phyloP scores from a whole-genome alignment of 768 basidiomycete genomes.

The Trametopsis cervina region DNA sequence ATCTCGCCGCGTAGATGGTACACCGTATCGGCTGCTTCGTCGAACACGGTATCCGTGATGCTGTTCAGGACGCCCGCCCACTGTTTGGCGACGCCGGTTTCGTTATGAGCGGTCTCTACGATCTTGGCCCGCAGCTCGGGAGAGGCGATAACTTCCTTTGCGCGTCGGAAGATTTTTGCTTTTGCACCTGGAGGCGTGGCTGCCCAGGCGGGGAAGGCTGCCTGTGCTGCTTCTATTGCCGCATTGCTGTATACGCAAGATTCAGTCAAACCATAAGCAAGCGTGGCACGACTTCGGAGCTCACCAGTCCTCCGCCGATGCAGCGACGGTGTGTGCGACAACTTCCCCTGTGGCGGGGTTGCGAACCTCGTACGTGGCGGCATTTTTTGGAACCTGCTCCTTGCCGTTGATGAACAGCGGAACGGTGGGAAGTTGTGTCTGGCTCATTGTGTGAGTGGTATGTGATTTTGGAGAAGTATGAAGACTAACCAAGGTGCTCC shows the following conservation, averaged over 20 bases:
- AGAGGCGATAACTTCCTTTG: slow-evolving; percentile 34
- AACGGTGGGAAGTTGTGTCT: slow-evolving; percentile 14
- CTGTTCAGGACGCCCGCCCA: slow-evolving; percentile 20
- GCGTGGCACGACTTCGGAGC: background rate
- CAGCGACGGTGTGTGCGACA: slow-evolving; percentile 37
- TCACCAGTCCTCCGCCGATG: slow-evolving; percentile 33
- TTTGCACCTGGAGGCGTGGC: slow-evolving; percentile 25
- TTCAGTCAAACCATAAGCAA: background rate
- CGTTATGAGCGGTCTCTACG: slow-evolving; percentile 26
- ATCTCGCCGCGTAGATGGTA: slow-evolving; percentile 33
- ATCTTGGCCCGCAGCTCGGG: slow-evolving; percentile 33
- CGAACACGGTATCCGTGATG: slow-evolving; percentile 20
- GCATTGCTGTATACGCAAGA: slow-evolving; percentile 25
- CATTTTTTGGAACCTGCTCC: slow-evolving; percentile 23
- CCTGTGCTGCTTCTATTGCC: slow-evolving; percentile 36
- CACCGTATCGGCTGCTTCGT: slow-evolving; percentile 28
- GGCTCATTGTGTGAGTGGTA: too few relatives aligned
- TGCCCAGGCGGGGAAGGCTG: slow-evolving; percentile 42
- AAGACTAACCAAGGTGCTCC: too few relatives aligned
- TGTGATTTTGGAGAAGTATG: too few relatives aligned
- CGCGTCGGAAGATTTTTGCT: slow-evolving; percentile 38
- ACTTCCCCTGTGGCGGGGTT: slow-evolving; percentile 34
- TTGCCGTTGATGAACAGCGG: slow-evolving; percentile 34
- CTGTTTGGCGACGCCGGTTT: slow-evolving; percentile 26
- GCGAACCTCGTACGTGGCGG: slow-evolving; percentile 35